These are phyloP conservation scores for Coemansia sp. DNA, from an alignment of 192 early-diverging fungal genomes.

Conservation along the genomic window DNA sequence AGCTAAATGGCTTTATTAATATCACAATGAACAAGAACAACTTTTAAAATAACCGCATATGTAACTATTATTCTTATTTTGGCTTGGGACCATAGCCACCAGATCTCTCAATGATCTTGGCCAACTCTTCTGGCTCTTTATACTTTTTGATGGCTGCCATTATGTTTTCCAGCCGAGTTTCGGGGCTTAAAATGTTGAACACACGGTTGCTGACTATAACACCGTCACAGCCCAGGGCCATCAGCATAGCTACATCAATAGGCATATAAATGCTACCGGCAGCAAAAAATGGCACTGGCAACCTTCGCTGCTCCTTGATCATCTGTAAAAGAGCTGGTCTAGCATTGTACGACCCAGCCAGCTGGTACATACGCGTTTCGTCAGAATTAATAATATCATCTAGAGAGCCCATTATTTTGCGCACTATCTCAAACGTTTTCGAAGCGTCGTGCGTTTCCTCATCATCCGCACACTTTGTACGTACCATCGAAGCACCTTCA, in stretches of 20 bases:
- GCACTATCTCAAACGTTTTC: background rate
- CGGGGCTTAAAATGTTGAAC: slow-evolving; percentile 84
- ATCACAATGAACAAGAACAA: too few relatives aligned
- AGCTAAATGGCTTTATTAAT: too few relatives aligned
- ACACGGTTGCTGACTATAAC: slow-evolving; percentile 90
- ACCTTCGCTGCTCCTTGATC: slow-evolving; percentile 29
- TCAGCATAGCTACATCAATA: slow-evolving; percentile 94
- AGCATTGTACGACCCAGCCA: background rate
- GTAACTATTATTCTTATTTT: too few relatives aligned
- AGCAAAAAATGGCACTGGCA: slow-evolving; percentile 98
- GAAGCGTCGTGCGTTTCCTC: background rate
- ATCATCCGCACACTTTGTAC: background rate
- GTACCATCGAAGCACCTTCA: background rate
- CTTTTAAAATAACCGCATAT: too few relatives aligned
- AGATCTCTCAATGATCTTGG: background rate
- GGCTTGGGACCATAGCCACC: slow-evolving; percentile 8
- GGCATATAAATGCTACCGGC: slow-evolving; percentile 93
- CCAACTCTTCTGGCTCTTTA: background rate
- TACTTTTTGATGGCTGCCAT: slow-evolving; percentile 89
- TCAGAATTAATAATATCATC: too few relatives aligned
- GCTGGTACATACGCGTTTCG: background rate
- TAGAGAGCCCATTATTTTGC: slow-evolving; percentile 57
- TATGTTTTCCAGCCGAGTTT: slow-evolving; percentile 81
- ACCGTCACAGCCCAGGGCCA: slow-evolving; percentile 95
- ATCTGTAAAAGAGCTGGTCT: background rate